phyloP scores from a whole-genome alignment of 2,329 filamentous ascomycete species.

The Chaetothyriales sp. region DNA sequence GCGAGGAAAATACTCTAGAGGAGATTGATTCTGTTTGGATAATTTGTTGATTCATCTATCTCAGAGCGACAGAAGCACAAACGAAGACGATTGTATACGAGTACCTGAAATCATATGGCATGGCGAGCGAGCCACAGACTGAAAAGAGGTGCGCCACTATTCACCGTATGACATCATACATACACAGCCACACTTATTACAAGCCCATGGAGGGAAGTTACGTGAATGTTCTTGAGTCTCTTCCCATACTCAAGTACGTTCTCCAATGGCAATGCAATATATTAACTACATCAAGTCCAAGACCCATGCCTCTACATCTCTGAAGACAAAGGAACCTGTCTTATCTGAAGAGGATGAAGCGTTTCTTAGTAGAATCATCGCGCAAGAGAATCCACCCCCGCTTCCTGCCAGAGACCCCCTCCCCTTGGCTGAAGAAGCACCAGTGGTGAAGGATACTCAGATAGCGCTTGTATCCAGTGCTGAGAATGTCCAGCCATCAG shows the following conservation, averaged over 20 bases:
- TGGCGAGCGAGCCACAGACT: no score
- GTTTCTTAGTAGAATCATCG: constrained; percentile 39
- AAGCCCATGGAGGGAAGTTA: no score
- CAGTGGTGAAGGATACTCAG: constrained; percentile 28
- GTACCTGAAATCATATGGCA: no score
- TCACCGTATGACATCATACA: no score
- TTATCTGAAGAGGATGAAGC: constrained; percentile 47
- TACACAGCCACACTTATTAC: no score
- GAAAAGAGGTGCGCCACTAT: no score
- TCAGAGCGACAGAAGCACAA: no score
- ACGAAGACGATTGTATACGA: no score
- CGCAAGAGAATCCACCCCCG: constrained; percentile 29
- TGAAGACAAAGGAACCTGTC: constrained; percentile 27
- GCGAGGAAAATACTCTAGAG: no score
- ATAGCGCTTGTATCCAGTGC: constrained; percentile 31
- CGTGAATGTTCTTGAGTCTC: neutral
- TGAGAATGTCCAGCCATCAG: constrained; percentile 34
- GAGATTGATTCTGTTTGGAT: no score
- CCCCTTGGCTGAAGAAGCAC: constrained; percentile 5
- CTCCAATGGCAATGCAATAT: constrained; percentile 25
- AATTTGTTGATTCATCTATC: no score
- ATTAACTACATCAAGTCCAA: constrained; percentile 29
- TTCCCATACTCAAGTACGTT: neutral
- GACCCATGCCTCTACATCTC: constrained; percentile 21
- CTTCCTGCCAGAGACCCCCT: constrained; percentile 21